A percentile compares a stretch with the other conserved stretches of the same genome.
Evolutionary conservation across 129 eudicot species (phyloP).

Genomic region (Centrapalus pauciflorus): DNA sequence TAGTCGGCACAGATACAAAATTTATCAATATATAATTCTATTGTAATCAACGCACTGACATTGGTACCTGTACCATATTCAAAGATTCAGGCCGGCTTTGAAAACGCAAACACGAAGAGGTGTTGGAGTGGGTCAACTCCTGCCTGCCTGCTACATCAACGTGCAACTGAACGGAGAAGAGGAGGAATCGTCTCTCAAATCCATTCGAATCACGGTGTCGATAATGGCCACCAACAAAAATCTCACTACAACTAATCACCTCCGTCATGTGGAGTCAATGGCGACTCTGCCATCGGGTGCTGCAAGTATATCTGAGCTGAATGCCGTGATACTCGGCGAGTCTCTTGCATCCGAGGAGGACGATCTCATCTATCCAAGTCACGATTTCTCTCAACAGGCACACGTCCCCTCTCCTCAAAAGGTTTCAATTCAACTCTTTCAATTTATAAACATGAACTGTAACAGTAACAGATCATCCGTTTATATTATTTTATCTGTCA

Average conservation of each 20-base stretch:
- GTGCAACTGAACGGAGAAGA: neutral
- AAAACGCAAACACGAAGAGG: too few relatives aligned
- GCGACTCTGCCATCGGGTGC: constrained; percentile 55
- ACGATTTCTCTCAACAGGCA: constrained; percentile 43
- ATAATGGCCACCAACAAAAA: constrained; percentile 18
- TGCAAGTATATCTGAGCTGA: constrained; percentile 43
- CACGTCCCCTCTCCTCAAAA: constrained; percentile 41
- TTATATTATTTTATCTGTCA: neutral
- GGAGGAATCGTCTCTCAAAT: constrained; percentile 1
- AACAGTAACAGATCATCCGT: neutral
- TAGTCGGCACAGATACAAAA: too few relatives aligned
- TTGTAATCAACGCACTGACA: too few relatives aligned
- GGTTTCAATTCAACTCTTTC: constrained; percentile 28
- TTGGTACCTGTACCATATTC: too few relatives aligned
- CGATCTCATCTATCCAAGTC: constrained; percentile 56
- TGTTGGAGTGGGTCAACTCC: constrained; percentile 8
- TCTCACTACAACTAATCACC: constrained; percentile 31
- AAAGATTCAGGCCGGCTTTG: too few relatives aligned
- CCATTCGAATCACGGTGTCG: constrained; percentile 4
- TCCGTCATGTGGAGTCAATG: constrained; percentile 70
- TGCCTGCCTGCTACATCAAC: neutral
- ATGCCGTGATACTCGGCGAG: constrained; percentile 74
- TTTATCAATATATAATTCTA: too few relatives aligned
- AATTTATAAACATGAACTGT: neutral
- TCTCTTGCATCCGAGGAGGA: constrained; percentile 74